Evolutionary conservation across 2,329 filamentous ascomycete species (phyloP).

Genomic region (Fusarium proliferatum): DNA sequence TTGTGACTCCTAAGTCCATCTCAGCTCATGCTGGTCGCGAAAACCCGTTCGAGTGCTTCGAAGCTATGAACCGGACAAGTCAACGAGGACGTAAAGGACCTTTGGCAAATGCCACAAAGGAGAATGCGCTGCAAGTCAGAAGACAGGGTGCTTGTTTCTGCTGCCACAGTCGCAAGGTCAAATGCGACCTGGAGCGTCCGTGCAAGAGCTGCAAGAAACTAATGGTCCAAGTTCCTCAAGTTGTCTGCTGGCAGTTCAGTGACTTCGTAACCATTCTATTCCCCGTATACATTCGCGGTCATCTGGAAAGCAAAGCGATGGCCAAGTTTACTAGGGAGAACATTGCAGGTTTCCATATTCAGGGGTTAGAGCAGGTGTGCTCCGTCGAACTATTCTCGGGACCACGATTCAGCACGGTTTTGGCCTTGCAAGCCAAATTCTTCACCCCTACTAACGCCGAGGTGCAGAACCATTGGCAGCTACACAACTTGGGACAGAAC

Average conservation of each 20-base stretch:
- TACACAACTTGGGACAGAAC: slow-evolving; percentile 50
- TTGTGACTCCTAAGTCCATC: slow-evolving; percentile 66
- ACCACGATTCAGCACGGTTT: slow-evolving; percentile 54
- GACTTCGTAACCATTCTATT: slow-evolving; percentile 66
- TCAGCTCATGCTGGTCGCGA: slow-evolving; percentile 61
- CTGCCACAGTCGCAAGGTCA: slow-evolving; percentile 69
- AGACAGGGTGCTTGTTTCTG: slow-evolving; percentile 68
- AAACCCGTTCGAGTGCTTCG: slow-evolving; percentile 67
- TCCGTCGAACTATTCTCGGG: slow-evolving; percentile 63
- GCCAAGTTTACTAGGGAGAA: slow-evolving; percentile 60
- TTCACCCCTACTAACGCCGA: slow-evolving; percentile 62
- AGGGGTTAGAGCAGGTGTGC: slow-evolving; percentile 55
- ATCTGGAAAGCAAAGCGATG: slow-evolving; percentile 64
- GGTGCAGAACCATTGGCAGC: slow-evolving; percentile 63
- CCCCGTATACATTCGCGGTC: slow-evolving; percentile 61
- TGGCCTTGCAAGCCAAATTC: slow-evolving; percentile 63
- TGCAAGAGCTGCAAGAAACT: slow-evolving; percentile 68
- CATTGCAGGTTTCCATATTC: slow-evolving; percentile 56
- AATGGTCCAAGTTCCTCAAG: slow-evolving; percentile 60
- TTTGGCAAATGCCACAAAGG: slow-evolving; percentile 64
- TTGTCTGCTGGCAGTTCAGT: slow-evolving; percentile 69
- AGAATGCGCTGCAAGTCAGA: slow-evolving; percentile 65
- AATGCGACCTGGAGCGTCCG: slow-evolving; percentile 65
- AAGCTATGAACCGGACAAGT: slow-evolving; percentile 60
- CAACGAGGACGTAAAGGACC: slow-evolving; percentile 68